Evolutionary conservation across 2,329 filamentous ascomycete species (phyloP).

Genomic region (Verticillium longisporum): DNA sequence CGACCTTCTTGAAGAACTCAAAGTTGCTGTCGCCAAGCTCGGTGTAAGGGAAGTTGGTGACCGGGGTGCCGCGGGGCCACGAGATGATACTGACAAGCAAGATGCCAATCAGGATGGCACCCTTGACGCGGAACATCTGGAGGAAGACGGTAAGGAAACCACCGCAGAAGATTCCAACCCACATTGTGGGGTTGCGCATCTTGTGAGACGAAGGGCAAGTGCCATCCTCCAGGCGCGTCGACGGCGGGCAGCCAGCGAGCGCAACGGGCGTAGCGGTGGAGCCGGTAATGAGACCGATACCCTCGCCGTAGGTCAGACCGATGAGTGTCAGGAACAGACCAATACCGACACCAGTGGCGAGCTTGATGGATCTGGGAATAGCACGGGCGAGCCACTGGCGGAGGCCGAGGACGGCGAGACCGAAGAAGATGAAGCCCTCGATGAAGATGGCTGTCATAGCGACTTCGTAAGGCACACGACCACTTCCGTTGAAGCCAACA

Average conservation of each 20-base stretch:
- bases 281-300: slow-evolving; percentile 73
- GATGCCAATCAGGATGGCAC: slow-evolving; percentile 78
- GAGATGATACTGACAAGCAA: slow-evolving; percentile 81
- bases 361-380: slow-evolving; percentile 78
- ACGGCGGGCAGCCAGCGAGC: slow-evolving; percentile 61
- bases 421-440: slow-evolving; percentile 81
- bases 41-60: slow-evolving; percentile 78
- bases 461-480: slow-evolving; percentile 65
- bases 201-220: slow-evolving; percentile 57
- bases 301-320: slow-evolving; percentile 71
- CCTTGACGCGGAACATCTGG: slow-evolving; percentile 82
- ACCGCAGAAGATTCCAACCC: slow-evolving; percentile 83
- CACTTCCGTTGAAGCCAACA: slow-evolving; percentile 69
- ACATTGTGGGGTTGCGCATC: slow-evolving; percentile 80
- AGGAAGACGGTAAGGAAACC: slow-evolving; percentile 73
- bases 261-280: slow-evolving; percentile 62
- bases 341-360: slow-evolving; percentile 80
- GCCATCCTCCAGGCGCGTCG: slow-evolving; percentile 35
- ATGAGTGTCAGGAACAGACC: slow-evolving; percentile 75
- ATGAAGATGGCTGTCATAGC: slow-evolving; percentile 84
- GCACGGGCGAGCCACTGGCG: slow-evolving; percentile 83
- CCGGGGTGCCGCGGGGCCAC: slow-evolving; percentile 69
- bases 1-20: slow-evolving; percentile 83
- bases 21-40: slow-evolving; percentile 62
- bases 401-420: slow-evolving; percentile 69